Conservation (phyloP, 2,329 filamentous ascomycete species). For the Beauveria asiatica region DNA sequence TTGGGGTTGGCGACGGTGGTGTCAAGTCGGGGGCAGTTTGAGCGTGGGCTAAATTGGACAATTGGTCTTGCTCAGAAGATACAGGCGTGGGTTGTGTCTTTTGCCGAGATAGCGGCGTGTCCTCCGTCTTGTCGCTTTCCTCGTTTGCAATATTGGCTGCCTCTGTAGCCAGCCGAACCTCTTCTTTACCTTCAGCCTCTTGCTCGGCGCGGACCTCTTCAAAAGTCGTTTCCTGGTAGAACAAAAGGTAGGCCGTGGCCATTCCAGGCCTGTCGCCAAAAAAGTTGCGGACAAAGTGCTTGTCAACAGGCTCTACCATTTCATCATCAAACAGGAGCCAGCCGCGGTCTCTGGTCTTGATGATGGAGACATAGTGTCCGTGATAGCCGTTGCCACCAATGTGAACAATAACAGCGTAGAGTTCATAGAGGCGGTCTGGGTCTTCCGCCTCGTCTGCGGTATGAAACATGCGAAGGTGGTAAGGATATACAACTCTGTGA, state of each 20-base stretch:
- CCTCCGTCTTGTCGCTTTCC: constrained; percentile 37
- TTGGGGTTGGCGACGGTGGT: constrained; percentile 12
- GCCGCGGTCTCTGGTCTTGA: constrained; percentile 92
- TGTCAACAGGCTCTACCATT: constrained; percentile 96
- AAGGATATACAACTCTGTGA: constrained; percentile 93
- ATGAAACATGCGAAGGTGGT: constrained; percentile 93
- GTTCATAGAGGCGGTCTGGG: constrained; percentile 85
- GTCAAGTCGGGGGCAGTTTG: constrained; percentile 47
- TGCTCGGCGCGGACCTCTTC: constrained; percentile 67
- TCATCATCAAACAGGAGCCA: constrained; percentile 98
- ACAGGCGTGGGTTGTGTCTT: constrained; percentile 39
- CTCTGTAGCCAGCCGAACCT: constrained; percentile 47
- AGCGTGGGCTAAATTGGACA: constrained; percentile 56
- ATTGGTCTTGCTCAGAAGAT: constrained; percentile 40
- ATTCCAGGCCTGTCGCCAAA: constrained; percentile 88
- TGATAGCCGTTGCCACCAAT: constrained; percentile 96
- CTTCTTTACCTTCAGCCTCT: constrained; percentile 66
- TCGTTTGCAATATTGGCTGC: constrained; percentile 48
- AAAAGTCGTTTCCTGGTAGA: constrained; percentile 85
- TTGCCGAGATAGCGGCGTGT: constrained; percentile 38
- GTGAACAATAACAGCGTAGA: constrained; percentile 95
- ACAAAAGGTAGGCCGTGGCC: constrained; percentile 92
- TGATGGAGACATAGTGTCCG: constrained; percentile 93
- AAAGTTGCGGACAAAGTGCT: constrained; percentile 92
- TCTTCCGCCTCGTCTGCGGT: constrained; percentile 93